Percentiles rank a stretch among this genome's conserved stretches.
Evolutionary conservation across 2,329 filamentous ascomycete species (phyloP).

Genomic region (Rutstroemia sp.): DNA sequence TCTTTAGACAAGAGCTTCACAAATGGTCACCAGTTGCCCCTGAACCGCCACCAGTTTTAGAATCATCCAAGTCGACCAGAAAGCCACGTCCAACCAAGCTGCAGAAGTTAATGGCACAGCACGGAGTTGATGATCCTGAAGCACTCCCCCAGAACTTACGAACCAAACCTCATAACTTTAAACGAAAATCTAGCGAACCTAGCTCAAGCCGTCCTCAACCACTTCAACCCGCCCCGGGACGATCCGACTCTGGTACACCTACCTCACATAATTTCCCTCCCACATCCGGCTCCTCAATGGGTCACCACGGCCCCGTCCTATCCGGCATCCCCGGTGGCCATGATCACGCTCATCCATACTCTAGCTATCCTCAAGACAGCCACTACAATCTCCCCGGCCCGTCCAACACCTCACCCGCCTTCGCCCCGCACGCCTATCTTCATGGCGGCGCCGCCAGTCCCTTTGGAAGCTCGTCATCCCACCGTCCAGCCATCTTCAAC

Average conservation of each 20-base stretch:
- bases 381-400: conserved; percentile 23
- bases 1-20: conserved; percentile 91
- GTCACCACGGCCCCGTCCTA: conserved; percentile 21
- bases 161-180: conserved; percentile 28
- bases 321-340: conserved; percentile 22
- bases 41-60: conserved; percentile 74
- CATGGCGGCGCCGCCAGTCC: conserved; percentile 18
- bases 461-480: conserved; percentile 16
- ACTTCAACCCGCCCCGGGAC: conserved; percentile 28
- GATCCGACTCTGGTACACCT: conserved; percentile 26
- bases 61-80: conserved; percentile 82
- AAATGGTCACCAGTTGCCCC: conserved; percentile 90
- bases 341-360: conserved; percentile 25
- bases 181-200: conserved; percentile 28
- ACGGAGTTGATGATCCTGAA: conserved; percentile 84
- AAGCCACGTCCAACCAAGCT: conserved; percentile 96
- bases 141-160: conserved; percentile 67
- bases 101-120: conserved; percentile 85
- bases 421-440: conserved; percentile 28
- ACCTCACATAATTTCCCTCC: conserved; percentile 23
- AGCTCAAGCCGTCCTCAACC: conserved; percentile 22
- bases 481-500: conserved; percentile 21
- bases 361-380: conserved; percentile 19
- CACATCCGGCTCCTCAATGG: conserved; percentile 13
- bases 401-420: conserved; percentile 22